Percentiles rank a stretch among this genome's conserved stretches.
phyloP scores from a whole-genome alignment of 2,329 filamentous ascomycete species.

The Beauveria sp. region DNA sequence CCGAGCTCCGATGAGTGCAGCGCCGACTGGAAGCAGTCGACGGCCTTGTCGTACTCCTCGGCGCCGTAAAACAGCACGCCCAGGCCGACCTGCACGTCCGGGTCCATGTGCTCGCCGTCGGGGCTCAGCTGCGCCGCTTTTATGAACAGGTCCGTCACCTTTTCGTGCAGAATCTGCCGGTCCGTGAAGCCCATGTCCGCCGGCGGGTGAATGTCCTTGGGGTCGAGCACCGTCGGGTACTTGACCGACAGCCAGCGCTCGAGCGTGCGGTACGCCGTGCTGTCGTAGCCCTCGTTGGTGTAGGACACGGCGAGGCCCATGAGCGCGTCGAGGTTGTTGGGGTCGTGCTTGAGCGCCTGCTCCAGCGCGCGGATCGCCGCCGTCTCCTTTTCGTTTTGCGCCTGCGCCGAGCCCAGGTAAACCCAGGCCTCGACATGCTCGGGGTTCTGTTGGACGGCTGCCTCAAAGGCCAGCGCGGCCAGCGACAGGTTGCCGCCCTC shows the following conservation, averaged over 20 bases:
- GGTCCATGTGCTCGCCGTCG: conserved; percentile 91
- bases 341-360: conserved; percentile 80
- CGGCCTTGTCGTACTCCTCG: conserved; percentile 96
- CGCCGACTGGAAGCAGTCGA: conserved; percentile 94
- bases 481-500: conserved; percentile 91
- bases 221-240: conserved; percentile 76
- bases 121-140: conserved; percentile 86
- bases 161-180: conserved; percentile 79
- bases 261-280: conserved; percentile 88
- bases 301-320: conserved; percentile 97
- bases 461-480: conserved; percentile 90
- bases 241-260: conserved; percentile 96
- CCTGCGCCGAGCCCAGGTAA: conserved; percentile 82
- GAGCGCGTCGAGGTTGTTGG: conserved; percentile 77
- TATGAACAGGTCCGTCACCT: conserved; percentile 87
- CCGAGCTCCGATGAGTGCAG: conserved; percentile 80
- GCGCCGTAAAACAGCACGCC: conserved; percentile 97
- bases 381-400: conserved; percentile 97
- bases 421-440: conserved; percentile 91
- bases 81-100: conserved; percentile 93
- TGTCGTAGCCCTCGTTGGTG: conserved; percentile 98
- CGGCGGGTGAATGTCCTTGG: conserved; percentile 62
- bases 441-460: conserved; percentile 83
- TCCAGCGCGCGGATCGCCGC: conserved; percentile 92
- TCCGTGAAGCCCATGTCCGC: conserved; percentile 93